Evolutionary conservation across 495 filamentous ascomycete genomes (phyloP).

Genomic region (Xylaria acuta): DNA sequence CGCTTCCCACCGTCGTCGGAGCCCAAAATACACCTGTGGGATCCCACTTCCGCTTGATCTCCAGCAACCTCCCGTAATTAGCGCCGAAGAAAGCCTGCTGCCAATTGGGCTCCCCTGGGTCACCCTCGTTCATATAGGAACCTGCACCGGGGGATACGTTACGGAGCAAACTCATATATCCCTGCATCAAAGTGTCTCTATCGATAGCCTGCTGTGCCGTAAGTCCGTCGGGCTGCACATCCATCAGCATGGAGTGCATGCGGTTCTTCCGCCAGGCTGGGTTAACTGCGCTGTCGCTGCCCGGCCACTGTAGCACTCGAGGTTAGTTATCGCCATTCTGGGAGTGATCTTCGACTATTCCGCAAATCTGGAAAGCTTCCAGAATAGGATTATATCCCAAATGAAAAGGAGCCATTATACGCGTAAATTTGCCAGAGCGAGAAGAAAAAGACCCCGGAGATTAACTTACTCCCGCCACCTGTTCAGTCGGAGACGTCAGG

Average conservation of each 20-base stretch:
- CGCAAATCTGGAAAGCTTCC: background rate
- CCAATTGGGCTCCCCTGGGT: constrained; percentile 51
- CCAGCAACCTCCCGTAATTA: constrained; percentile 47
- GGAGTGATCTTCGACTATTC: background rate
- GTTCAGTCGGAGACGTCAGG: constrained; percentile 41
- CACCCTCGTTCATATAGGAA: constrained; percentile 44
- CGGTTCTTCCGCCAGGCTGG: constrained; percentile 61
- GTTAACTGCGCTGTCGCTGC: constrained; percentile 54
- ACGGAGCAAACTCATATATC: constrained; percentile 29
- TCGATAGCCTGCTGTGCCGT: constrained; percentile 28
- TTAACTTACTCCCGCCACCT: constrained; percentile 36
- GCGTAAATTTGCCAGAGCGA: background rate
- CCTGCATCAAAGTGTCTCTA: constrained; percentile 21
- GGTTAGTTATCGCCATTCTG: background rate
- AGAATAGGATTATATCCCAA: background rate
- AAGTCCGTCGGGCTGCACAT: constrained; percentile 35
- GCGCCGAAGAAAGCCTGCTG: constrained; percentile 48
- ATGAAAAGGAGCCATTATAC: background rate
- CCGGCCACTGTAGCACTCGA: constrained; percentile 36
- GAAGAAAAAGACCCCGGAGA: background rate
- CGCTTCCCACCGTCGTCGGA: constrained; percentile 20
- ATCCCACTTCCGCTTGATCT: constrained; percentile 60
- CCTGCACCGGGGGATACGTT: constrained; percentile 44
- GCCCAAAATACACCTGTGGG: constrained; percentile 51
- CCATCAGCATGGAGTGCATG: constrained; percentile 59